phyloP scores from a whole-genome alignment of 2,329 filamentous ascomycete species.

The Stagonosporopsis tanaceti region DNA sequence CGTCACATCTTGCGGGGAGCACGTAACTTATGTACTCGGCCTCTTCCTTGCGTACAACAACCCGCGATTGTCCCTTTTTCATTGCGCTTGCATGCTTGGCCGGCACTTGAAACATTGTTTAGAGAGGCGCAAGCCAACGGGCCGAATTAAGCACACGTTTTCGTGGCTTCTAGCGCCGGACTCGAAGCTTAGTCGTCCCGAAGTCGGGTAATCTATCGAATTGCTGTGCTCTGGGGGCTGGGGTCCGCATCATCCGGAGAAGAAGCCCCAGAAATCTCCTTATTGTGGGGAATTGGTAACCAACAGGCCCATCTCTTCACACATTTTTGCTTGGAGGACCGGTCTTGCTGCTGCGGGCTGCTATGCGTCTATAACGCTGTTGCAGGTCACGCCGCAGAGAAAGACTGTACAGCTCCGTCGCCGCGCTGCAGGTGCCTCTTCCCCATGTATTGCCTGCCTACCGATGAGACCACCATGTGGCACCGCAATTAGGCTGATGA shows the following conservation, averaged over 20 bases:
- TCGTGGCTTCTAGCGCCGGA: conserved; percentile 9
- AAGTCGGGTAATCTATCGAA: conserved; percentile 6
- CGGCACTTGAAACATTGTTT: conserved; percentile 19
- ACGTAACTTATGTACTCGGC: conserved; percentile 5
- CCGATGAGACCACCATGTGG: background rate
- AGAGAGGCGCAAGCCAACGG: conserved; percentile 11
- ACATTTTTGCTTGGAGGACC: background rate
- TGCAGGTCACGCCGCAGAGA: background rate
- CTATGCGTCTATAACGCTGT: background rate
- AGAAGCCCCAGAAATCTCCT: background rate
- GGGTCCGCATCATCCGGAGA: conserved; percentile 9
- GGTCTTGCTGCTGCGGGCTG: background rate
- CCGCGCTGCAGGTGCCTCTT: background rate
- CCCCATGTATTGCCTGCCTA: background rate
- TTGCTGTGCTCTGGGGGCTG: conserved; percentile 9
- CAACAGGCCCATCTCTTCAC: background rate
- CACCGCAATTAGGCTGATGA: background rate
- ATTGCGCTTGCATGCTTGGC: conserved; percentile 15
- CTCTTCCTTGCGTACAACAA: conserved; percentile 8
- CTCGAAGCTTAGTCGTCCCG: conserved; percentile 1
- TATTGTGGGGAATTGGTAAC: conserved; percentile 5
- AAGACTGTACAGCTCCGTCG: background rate
- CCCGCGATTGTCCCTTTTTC: conserved; percentile 7
- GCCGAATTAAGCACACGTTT: conserved; percentile 12
- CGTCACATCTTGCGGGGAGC: background rate